These are phyloP conservation scores for Eutypa lata DNA, from an alignment of 2,329 filamentous ascomycete species.

Conservation along the genomic window DNA sequence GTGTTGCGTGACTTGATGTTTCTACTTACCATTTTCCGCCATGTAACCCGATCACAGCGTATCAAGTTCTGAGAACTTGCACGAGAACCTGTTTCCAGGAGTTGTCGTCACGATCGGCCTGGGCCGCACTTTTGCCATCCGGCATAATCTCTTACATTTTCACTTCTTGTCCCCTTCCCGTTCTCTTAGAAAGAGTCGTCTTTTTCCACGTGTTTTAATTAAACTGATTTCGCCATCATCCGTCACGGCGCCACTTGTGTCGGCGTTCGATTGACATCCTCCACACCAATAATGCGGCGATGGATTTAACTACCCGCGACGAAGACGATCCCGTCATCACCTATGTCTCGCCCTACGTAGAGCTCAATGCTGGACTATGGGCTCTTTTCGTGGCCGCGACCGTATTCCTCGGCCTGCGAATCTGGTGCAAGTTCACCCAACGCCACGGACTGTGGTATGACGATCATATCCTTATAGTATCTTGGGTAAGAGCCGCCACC, in stretches of 20 bases:
- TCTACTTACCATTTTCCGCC: background rate
- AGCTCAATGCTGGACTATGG: conserved; percentile 17
- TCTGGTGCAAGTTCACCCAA: conserved; percentile 10
- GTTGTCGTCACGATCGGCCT: background rate
- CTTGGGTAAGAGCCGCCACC: conserved; percentile 23
- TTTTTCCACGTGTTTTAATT: background rate
- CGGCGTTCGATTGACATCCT: background rate
- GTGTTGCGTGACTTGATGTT: background rate
- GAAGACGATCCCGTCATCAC: background rate
- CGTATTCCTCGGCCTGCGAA: conserved; percentile 14
- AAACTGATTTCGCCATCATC: background rate
- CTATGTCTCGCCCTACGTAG: conserved; percentile 8
- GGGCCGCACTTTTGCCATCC: background rate
- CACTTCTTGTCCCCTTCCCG: conserved; percentile 2
- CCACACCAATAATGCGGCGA: background rate
- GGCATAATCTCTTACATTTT: background rate
- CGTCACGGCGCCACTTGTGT: background rate
- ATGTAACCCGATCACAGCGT: background rate
- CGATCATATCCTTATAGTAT: conserved; percentile 16
- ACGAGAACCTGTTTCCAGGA: background rate
- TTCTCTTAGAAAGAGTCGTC: background rate
- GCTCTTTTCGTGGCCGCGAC: conserved; percentile 12
- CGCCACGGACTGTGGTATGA: conserved; percentile 10
- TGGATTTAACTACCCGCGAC: background rate
- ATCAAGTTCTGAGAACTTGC: background rate